These are phyloP conservation scores for Eimeria tenella DNA, from an alignment of 169 alveolate genomes.

Conservation along the genomic window DNA sequence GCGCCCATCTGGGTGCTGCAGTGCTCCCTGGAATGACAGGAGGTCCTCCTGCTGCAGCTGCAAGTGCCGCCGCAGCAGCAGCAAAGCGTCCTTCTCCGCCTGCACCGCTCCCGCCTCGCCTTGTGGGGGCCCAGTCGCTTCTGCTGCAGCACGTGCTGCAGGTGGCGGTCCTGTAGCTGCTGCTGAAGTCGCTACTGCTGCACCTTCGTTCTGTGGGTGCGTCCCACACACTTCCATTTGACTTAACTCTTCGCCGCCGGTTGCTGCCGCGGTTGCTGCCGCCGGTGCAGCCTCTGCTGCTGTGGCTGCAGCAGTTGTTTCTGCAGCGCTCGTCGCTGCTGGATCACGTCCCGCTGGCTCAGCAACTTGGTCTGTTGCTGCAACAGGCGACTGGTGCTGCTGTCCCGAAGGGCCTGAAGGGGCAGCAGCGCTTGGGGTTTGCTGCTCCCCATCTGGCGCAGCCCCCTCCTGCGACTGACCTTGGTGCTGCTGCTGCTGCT, in stretches of 20 bases:
- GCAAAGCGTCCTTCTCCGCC: conserved; percentile 28
- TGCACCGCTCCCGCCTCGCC: conserved; percentile 24
- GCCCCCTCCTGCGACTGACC: conserved; percentile 12
- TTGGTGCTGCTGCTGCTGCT: not conserved
- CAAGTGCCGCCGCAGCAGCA: conserved; percentile 63
- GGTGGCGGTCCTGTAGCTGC: not conserved
- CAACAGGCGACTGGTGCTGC: conserved; percentile 17
- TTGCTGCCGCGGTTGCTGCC: not conserved
- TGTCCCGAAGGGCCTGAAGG: not conserved
- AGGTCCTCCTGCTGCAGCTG: conserved; percentile 64
- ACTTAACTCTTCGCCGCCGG: not conserved
- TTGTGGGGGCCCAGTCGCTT: not conserved
- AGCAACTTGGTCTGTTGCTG: conserved; percentile 30
- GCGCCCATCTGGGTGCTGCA: conserved; percentile 1
- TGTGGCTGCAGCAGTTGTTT: not conserved
- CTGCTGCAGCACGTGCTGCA: conserved; percentile 30
- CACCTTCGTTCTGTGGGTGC: not conserved
- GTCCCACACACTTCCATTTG: too few relatives aligned
- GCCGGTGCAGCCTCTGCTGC: conserved; percentile 33
- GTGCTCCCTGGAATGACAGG: not conserved
- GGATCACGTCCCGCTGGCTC: not conserved
- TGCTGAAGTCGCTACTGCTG: not conserved
- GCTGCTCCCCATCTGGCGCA: not conserved
- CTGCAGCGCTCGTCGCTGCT: conserved; percentile 1
- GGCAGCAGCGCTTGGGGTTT: not conserved